Base-by-base conservation (phyloP, 2,329 filamentous ascomycete species). In the Sclerotinia borealis region DNA sequence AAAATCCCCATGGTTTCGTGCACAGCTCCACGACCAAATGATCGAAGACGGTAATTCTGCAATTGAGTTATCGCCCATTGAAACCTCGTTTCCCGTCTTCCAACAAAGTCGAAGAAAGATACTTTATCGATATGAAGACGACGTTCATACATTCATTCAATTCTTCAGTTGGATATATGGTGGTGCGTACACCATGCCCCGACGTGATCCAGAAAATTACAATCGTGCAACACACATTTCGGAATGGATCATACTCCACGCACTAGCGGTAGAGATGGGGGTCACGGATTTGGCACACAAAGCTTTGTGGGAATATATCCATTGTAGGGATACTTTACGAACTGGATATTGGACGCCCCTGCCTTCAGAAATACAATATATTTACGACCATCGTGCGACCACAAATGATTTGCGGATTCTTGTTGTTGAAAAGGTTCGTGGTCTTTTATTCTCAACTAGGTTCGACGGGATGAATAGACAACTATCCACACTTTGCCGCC, bases 141-240 rank as follows among this genome's bases (percentile, higher is more conserved):
- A 61, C 1, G 11, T 41, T 3, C 45, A 60, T 47, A 49, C 56
- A 13, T 64, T 61, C 41, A 50, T 61, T 15, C 54, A 63, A 31
- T 48, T 63, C 11, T 47, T 47, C 17, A 34, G 2, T 22, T 61
- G 56, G 55, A 39, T 63, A 3, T 45, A 54, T 25, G 62, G 48
- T 2, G 25, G n/a, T 4, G 8, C 4, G 2, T 10, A 39, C 11
- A 22, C 17, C 0, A 29, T 61, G 9, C 62, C 48, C 17, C 15
- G 47, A 34, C 22, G 34, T 22, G 37, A 63, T n/a, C 8, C 29
- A n/a, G 22, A 9, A 2, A 11, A 17, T 25, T 45, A 34, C 10
- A 22, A 43, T 36, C 25, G 22, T 8, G 19, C 34, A 0, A 60
- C 10, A 1, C 55, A 52, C 11, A 39, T 61, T 7, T 63, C 55